These are phyloP conservation scores for Euphorbia celastroides DNA, from an alignment of 441 rosid species.

Conservation along the genomic window DNA sequence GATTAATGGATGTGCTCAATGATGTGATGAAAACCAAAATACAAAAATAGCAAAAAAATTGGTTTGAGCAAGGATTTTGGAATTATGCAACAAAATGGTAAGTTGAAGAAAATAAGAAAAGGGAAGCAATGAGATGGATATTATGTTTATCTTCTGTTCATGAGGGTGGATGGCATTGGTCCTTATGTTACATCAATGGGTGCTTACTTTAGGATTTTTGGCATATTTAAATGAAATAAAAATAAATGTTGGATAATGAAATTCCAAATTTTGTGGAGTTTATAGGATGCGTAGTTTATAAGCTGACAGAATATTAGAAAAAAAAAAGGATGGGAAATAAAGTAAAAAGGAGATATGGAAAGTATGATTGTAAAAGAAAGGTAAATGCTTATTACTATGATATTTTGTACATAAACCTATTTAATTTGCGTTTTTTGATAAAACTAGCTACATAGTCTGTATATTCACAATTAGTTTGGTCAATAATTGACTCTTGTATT, in stretches of 20 bases:
- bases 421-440: too few species aligned
- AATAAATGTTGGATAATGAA: neutral
- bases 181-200: constrained; percentile 31
- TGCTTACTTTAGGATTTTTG: constrained; percentile 37
- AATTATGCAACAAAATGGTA: too few species aligned
- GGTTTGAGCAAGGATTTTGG: too few species aligned
- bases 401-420: too few species aligned
- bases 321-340: constrained; percentile 13
- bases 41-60: too few species aligned
- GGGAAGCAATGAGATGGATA: constrained; percentile 10
- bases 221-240: constrained; percentile 4
- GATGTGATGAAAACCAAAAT: too few species aligned
- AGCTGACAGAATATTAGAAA: constrained; percentile 48
- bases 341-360: neutral
- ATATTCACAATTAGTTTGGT: too few species aligned
- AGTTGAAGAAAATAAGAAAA: too few species aligned
- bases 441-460: too few species aligned
- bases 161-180: constrained; percentile 21
- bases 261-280: constrained; percentile 40
- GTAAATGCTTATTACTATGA: too few species aligned
- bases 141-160: constrained; percentile 5
- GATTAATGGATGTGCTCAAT: too few species aligned
- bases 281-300: constrained; percentile 68
- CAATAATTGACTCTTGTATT: too few species aligned
- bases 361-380: constrained; percentile 29